Percentiles rank a stretch among this genome's conserved stretches.
Conservation (phyloP, 345 rosid species). For the Pistacia atlantica region DNA sequence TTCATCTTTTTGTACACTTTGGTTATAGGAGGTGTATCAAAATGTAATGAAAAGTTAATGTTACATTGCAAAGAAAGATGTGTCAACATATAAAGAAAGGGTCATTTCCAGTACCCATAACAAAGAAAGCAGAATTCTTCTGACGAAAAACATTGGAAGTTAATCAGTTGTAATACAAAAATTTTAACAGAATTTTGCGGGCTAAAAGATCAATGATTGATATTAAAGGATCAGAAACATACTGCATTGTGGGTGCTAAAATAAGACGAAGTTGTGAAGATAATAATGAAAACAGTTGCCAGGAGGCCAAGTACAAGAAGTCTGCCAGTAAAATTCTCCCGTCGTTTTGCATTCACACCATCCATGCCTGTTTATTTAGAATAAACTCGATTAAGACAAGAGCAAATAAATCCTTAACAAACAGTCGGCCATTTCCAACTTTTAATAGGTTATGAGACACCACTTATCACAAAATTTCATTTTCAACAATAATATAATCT, state of each 20-base stretch:
- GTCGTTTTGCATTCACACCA: constrained; percentile 27
- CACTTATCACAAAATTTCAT: too few relatives aligned
- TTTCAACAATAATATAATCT: too few relatives aligned
- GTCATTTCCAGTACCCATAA: not conserved
- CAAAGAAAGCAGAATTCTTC: not conserved
- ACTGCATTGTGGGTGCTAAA: constrained; percentile 28
- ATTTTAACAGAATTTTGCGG: too few relatives aligned
- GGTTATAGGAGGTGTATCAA: too few relatives aligned
- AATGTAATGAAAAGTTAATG: constrained; percentile 19
- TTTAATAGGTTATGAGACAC: too few relatives aligned
- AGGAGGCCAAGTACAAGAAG: constrained; percentile 39
- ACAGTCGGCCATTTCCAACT: too few relatives aligned
- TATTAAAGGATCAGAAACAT: constrained; percentile 4
- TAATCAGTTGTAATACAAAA: too few relatives aligned
- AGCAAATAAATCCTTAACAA: too few relatives aligned
- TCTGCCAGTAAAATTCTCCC: constrained; percentile 28
- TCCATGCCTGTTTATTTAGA: constrained; percentile 35
- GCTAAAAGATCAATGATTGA: not conserved
- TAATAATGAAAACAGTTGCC: constrained; percentile 31
- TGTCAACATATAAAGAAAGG: not conserved
- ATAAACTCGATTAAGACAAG: too few relatives aligned
- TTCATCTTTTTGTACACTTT: too few relatives aligned
- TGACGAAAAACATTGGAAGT: too few relatives aligned
- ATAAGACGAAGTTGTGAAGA: constrained; percentile 36
- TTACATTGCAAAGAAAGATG: constrained; percentile 24